Base-by-base conservation (phyloP, 176 grass and related monocot species). In the Poa annua region DNA sequence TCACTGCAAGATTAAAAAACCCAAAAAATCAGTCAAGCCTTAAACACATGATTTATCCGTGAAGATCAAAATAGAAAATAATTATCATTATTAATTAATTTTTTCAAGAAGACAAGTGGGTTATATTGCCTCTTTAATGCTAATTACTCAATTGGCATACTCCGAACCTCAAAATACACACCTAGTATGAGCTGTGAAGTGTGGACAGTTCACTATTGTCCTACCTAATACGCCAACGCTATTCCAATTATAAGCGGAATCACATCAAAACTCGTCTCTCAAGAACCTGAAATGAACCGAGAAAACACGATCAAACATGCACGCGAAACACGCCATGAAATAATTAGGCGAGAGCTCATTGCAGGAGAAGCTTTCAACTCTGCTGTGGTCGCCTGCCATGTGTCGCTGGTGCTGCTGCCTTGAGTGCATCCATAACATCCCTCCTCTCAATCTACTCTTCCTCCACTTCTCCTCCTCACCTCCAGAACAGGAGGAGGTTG, bases 341-440 rank as follows among this genome's bases (percentile, higher is more conserved):
- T 52, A 84, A 42, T 13, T n/a, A 38, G 55, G 14, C 25, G 36
- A 25, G 10, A 71, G 19, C 24, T 57, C n/a, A 3, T 82, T 11
- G 41, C 7, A 45, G 63, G 39, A 19, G 69, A 78, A 57, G 67
- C 59, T 68, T 83, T 15, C 16, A 35, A 8, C 78, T 38, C 51
- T 15, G 20, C n/a, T 11, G 20, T 51, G 24, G 76, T 64, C 62
- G 79, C 38, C 51, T 91, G 34, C 76, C 71, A 91, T 88, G 90
- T 80, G 86, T 56, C 52, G 86, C 19, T 88, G 86, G 79, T 88
- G 90, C 66, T 80, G 51, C 83, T 86, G 86, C 83, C 75, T 88
- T 6, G 83, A 92, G 65, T 88, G 90, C 83, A 68, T 92, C 86
- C 86, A 82, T 80, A 88, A 83, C 86, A 74, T 83, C 83, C 83